A percentile compares a stretch with the other conserved stretches of the same genome.
Conservation (phyloP, 164 flowering plant species). For the Hamamelis virginiana region DNA sequence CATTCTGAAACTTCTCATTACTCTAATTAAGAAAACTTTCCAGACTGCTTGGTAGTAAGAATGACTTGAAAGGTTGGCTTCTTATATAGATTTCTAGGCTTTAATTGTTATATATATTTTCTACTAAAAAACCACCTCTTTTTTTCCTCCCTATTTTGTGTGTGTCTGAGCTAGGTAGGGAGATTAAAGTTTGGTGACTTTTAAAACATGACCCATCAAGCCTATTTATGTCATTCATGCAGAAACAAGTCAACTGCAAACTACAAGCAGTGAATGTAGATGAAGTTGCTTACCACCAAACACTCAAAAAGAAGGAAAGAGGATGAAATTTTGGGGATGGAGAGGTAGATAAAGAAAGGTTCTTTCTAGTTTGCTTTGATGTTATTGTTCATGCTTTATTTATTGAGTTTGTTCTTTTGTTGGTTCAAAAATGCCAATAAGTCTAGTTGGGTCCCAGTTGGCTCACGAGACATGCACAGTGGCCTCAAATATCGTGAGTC, state of each 20-base stretch:
- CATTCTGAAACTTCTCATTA: conserved; percentile 19
- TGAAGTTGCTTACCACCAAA: conserved; percentile 6
- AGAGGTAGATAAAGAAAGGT: too few species aligned
- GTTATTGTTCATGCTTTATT: conserved; percentile 1
- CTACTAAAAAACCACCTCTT: too few species aligned
- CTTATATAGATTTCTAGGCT: background rate
- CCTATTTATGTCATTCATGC: conserved; percentile 42
- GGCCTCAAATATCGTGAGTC: conserved; percentile 18
- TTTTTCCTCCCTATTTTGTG: too few species aligned
- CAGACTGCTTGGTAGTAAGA: background rate
- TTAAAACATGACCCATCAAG: background rate
- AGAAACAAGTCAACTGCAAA: conserved; percentile 43
- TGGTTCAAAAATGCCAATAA: conserved; percentile 7
- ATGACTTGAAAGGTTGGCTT: conserved; percentile 4
- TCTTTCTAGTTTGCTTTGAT: background rate
- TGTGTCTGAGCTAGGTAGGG: too few species aligned
- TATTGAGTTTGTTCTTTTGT: conserved; percentile 17
- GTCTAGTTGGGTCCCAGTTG: conserved; percentile 25
- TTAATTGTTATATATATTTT: too few species aligned
- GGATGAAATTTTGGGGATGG: conserved; percentile 7
- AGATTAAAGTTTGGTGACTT: background rate
- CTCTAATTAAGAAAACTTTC: too few species aligned
- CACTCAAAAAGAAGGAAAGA: conserved; percentile 14
- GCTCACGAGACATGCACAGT: conserved; percentile 38
- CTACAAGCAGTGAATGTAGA: conserved; percentile 27